Evolutionary conservation across 768 basidiomycete species (phyloP).

Genomic region (Termitomyces sp.): DNA sequence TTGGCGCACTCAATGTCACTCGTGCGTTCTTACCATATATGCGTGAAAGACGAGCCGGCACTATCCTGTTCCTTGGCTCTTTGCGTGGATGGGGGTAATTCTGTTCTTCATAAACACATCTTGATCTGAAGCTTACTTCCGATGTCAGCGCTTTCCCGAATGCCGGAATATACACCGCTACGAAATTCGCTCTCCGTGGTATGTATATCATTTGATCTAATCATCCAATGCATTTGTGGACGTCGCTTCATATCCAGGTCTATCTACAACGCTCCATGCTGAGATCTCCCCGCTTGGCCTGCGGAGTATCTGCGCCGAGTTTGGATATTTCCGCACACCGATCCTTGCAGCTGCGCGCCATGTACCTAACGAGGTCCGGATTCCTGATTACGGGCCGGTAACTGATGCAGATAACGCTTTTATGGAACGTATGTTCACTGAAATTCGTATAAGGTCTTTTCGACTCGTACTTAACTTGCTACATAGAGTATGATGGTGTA

Average conservation of each 20-base stretch:
- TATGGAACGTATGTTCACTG: constrained; percentile 21
- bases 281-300: constrained; percentile 37
- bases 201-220: not conserved
- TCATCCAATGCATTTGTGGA: not conserved
- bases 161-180: constrained; percentile 8
- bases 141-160: not conserved
- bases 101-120: not conserved
- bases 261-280: constrained; percentile 20
- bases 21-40: constrained; percentile 46
- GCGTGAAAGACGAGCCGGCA: constrained; percentile 38
- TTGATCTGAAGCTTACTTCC: not conserved
- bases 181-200: constrained; percentile 37
- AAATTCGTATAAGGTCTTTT: not conserved
- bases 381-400: constrained; percentile 30
- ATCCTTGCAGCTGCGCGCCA: constrained; percentile 28
- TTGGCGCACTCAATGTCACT: constrained; percentile 40
- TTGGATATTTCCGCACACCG: constrained; percentile 36
- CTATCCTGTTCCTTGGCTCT: constrained; percentile 42
- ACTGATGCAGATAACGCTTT: constrained; percentile 21
- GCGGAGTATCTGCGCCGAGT: constrained; percentile 33
- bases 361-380: constrained; percentile 25
- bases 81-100: constrained; percentile 33
- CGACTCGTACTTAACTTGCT: not conserved
- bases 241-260: not conserved
- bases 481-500: constrained; percentile 28